Conservation (phyloP, 2,329 filamentous ascomycete species). For the Epichloe scottii region DNA sequence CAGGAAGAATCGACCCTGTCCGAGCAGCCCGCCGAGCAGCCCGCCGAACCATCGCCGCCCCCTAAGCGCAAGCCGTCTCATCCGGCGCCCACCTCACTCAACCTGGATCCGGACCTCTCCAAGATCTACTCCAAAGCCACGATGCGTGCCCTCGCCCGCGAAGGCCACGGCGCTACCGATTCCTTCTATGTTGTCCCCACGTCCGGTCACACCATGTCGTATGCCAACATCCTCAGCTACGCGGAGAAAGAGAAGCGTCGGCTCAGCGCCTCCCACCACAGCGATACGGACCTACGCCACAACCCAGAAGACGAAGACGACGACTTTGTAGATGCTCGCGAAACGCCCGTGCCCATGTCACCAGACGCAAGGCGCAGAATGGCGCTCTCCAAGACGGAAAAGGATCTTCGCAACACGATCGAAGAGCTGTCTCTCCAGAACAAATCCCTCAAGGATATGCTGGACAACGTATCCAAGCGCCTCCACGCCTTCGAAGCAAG, state of each 20-base stretch:
- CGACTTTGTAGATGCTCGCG: constrained; percentile 80
- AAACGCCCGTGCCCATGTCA: constrained; percentile 41
- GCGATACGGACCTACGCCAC: constrained; percentile 26
- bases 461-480: constrained; percentile 75
- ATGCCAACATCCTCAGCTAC: constrained; percentile 73
- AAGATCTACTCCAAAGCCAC: constrained; percentile 79
- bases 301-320: constrained; percentile 54
- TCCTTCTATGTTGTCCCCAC: constrained; percentile 94
- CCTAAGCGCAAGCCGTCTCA: constrained; percentile 20
- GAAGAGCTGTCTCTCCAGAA: constrained; percentile 90
- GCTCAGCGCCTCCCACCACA: constrained; percentile 36
- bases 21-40: constrained; percentile 12
- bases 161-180: constrained; percentile 50
- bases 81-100: constrained; percentile 9
- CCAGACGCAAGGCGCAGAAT: constrained; percentile 28
- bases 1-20: constrained; percentile 30
- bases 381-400: constrained; percentile 28
- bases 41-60: constrained; percentile 25
- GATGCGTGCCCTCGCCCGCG: constrained; percentile 62
- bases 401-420: constrained; percentile 50
- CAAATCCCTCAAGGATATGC: constrained; percentile 66
- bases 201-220: constrained; percentile 82
- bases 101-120: constrained; percentile 60
- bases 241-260: constrained; percentile 55
- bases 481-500: constrained; percentile 91